These are phyloP conservation scores for Tuber indicum DNA, from an alignment of 495 filamentous ascomycete genomes.

Conservation along the genomic window DNA sequence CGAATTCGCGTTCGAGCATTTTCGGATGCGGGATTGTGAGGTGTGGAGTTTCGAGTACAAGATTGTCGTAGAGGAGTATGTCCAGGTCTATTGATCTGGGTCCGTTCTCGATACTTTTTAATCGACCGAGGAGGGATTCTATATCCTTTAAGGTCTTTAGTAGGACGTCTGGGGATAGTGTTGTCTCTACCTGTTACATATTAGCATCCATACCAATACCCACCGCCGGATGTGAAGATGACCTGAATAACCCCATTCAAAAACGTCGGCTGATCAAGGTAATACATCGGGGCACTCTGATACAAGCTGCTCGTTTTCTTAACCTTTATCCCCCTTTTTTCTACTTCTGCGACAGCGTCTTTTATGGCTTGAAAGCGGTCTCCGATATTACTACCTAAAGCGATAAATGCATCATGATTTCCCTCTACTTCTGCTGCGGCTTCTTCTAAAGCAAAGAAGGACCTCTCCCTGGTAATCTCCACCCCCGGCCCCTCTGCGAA, in stretches of 20 bases:
- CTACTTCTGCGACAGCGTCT: slow-evolving; percentile 69
- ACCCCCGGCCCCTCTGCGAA: slow-evolving; percentile 54
- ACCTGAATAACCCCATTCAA: slow-evolving; percentile 94
- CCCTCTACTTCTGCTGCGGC: slow-evolving; percentile 20
- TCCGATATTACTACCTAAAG: slow-evolving; percentile 88
- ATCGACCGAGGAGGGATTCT: slow-evolving; percentile 68
- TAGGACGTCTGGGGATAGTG: slow-evolving; percentile 63
- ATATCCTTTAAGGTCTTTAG: slow-evolving; percentile 75
- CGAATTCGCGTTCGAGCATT: slow-evolving; percentile 90
- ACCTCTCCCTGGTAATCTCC: slow-evolving; percentile 51
- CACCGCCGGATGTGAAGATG: slow-evolving; percentile 34
- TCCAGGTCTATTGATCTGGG: slow-evolving; percentile 91
- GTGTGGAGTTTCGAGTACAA: slow-evolving; percentile 58
- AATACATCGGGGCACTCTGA: slow-evolving; percentile 95
- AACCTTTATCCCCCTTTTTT: slow-evolving; percentile 61
- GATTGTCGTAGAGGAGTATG: slow-evolving; percentile 77
- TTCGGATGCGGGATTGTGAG: slow-evolving; percentile 77
- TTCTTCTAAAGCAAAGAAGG: slow-evolving; percentile 46
- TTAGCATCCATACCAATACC: background rate
- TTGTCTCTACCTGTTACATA: slow-evolving; percentile 67
- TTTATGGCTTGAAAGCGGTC: slow-evolving; percentile 79
- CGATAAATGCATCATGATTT: slow-evolving; percentile 64
- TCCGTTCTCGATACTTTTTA: slow-evolving; percentile 84
- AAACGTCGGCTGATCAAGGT: slow-evolving; percentile 78
- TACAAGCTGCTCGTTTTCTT: slow-evolving; percentile 79